A percentile compares a stretch with the other conserved stretches of the same genome.
These are phyloP conservation scores for Lonicera japonica DNA, from an alignment of 129 eudicot genomes.

Conservation along the genomic window DNA sequence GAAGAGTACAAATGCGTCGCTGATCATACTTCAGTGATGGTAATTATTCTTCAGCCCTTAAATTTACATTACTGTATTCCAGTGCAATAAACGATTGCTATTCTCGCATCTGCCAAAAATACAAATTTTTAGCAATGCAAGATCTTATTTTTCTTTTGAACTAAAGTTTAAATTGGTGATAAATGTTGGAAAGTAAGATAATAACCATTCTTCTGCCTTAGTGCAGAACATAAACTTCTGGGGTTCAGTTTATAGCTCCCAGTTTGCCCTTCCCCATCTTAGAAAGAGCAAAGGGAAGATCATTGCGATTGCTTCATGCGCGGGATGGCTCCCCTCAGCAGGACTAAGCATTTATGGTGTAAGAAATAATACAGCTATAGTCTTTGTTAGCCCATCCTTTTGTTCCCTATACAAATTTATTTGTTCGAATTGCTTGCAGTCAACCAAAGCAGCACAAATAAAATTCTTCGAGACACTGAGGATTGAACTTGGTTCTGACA, in stretches of 20 bases:
- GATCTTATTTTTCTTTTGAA: not conserved
- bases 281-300: conserved; percentile 52
- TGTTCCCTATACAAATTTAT: too few species aligned
- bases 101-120: too few species aligned
- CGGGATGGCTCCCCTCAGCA: conserved; percentile 53
- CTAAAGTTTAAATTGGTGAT: not conserved
- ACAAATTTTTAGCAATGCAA: too few species aligned
- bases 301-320: conserved; percentile 41
- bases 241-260: conserved; percentile 61
- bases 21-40: conserved; percentile 49
- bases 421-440: conserved; percentile 23
- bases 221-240: conserved; percentile 65
- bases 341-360: conserved; percentile 50
- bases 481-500: conserved; percentile 43
- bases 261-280: conserved; percentile 56
- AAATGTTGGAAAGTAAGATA: not conserved
- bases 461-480: conserved; percentile 68
- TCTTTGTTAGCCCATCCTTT: not conserved
- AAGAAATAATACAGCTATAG: conserved; percentile 3
- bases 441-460: conserved; percentile 66
- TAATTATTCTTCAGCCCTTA: conserved; percentile 10
- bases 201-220: not conserved
- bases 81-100: too few species aligned
- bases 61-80: too few species aligned
- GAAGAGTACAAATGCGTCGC: conserved; percentile 43